Evolutionary conservation across 345 rosid genomes (phyloP).

Genomic region (Heritiera fomes): DNA sequence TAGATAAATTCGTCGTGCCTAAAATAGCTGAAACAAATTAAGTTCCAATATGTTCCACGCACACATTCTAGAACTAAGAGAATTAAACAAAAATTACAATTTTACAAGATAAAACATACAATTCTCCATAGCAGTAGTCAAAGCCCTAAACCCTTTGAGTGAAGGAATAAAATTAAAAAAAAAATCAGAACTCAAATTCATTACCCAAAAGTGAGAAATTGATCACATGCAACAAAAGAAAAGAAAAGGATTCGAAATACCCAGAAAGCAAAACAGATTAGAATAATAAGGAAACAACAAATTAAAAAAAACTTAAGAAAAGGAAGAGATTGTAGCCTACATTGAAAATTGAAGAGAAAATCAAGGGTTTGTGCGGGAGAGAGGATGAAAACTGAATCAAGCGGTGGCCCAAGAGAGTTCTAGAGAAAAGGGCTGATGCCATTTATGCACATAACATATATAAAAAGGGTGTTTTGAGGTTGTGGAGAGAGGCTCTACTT

Average conservation of each 20-base stretch:
- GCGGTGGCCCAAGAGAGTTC: conserved; percentile 49
- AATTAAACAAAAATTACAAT: background rate
- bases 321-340: conserved; percentile 39
- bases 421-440: conserved; percentile 55
- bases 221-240: background rate
- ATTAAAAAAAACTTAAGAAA: conserved; percentile 6
- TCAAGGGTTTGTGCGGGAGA: conserved; percentile 31
- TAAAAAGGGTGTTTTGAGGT: background rate
- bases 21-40: background rate
- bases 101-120: background rate
- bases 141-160: background rate
- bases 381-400: conserved; percentile 36
- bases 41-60: too few species aligned
- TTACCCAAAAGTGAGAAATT: conserved; percentile 13
- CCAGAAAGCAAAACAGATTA: conserved; percentile 19
- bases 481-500: background rate
- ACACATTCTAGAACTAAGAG: background rate
- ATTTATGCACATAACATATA: conserved; percentile 40
- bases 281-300: conserved; percentile 17
- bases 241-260: background rate
- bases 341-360: conserved; percentile 37
- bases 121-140: background rate
- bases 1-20: background rate
- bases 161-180: background rate
- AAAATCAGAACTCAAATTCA: conserved; percentile 4